These are phyloP conservation scores for Trichoderma sp. DNA, from an alignment of 2,329 filamentous ascomycete species.

Conservation along the genomic window DNA sequence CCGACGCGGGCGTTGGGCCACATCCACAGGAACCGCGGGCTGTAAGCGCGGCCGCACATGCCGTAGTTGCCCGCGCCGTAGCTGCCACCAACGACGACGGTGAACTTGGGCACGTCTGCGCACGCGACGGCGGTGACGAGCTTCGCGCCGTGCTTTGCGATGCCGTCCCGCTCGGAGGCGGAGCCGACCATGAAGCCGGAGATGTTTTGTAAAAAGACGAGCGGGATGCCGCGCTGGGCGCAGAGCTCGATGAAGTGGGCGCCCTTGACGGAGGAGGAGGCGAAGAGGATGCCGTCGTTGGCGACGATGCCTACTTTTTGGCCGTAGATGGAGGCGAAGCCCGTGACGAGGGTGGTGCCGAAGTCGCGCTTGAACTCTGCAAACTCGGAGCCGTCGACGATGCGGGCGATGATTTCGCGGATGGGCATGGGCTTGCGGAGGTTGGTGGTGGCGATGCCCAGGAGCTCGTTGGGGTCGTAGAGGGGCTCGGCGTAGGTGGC, in stretches of 20 bases:
- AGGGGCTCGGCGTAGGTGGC: slow-evolving; percentile 68
- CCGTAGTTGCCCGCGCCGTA: slow-evolving; percentile 97
- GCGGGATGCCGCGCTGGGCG: slow-evolving; percentile 80
- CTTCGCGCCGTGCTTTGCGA: slow-evolving; percentile 97
- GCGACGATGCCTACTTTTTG: slow-evolving; percentile 90
- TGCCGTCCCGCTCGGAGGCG: slow-evolving; percentile 88
- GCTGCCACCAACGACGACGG: slow-evolving; percentile 88
- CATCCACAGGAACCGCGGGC: slow-evolving; percentile 89
- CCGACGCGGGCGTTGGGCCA: slow-evolving; percentile 97
- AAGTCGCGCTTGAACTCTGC: slow-evolving; percentile 93
- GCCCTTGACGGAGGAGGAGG: slow-evolving; percentile 83
- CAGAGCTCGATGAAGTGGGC: slow-evolving; percentile 97
- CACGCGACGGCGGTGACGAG: slow-evolving; percentile 93
- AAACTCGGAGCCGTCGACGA: slow-evolving; percentile 88
- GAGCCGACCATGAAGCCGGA: slow-evolving; percentile 96
- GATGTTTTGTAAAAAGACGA: slow-evolving; percentile 96
- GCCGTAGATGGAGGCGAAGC: slow-evolving; percentile 86
- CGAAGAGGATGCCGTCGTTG: slow-evolving; percentile 95
- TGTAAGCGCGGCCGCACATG: slow-evolving; percentile 95
- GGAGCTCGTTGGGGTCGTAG: slow-evolving; percentile 74
- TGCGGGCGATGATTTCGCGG: slow-evolving; percentile 86
- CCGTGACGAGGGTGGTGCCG: slow-evolving; percentile 84
- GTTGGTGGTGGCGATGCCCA: slow-evolving; percentile 87
- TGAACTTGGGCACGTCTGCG: slow-evolving; percentile 93
- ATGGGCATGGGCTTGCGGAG: slow-evolving; percentile 81